A percentile compares a stretch with the other conserved stretches of the same genome.
These are phyloP conservation scores for Pigoraptor vietnamica DNA, from an alignment of 78 protist species.

Conservation along the genomic window DNA sequence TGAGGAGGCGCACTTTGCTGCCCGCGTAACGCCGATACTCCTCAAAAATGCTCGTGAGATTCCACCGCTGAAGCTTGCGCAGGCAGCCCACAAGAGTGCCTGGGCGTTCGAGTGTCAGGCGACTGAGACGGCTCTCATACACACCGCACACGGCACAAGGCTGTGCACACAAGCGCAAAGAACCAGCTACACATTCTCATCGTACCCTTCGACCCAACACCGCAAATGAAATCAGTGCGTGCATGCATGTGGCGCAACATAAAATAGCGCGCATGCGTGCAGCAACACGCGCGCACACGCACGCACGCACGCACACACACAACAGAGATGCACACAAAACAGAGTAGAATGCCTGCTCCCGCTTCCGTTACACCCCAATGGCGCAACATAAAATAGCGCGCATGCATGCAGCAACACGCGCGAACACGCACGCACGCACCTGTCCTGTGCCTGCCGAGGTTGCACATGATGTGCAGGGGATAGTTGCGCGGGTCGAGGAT, in stretches of 20 bases:
- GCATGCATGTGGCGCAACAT: neutral
- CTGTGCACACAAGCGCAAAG: neutral
- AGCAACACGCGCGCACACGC: neutral
- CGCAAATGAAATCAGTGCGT: neutral
- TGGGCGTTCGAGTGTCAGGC: too few species aligned
- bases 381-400: too few species aligned
- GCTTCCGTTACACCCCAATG: too few species aligned
- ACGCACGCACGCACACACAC: neutral
- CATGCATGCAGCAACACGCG: neutral
- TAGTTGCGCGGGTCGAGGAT: conserved; percentile 64
- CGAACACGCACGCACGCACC: conserved; percentile 17
- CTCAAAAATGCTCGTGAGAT: conserved; percentile 78
- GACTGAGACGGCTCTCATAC: neutral
- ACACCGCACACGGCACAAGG: too few species aligned
- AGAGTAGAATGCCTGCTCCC: neutral
- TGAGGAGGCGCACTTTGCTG: conserved; percentile 56
- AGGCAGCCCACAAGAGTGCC: conserved; percentile 85
- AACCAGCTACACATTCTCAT: neutral
- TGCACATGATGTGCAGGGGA: conserved; percentile 86
- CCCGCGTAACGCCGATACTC: conserved; percentile 87
- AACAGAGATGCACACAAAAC: neutral
- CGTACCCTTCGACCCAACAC: too few species aligned
- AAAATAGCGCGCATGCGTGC: neutral
- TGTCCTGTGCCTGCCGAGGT: conserved; percentile 83
- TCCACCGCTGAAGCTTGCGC: conserved; percentile 92